These are phyloP conservation scores for Paraconiothyrium sp. DNA, from an alignment of 2,329 filamentous ascomycete species.

Conservation along the genomic window DNA sequence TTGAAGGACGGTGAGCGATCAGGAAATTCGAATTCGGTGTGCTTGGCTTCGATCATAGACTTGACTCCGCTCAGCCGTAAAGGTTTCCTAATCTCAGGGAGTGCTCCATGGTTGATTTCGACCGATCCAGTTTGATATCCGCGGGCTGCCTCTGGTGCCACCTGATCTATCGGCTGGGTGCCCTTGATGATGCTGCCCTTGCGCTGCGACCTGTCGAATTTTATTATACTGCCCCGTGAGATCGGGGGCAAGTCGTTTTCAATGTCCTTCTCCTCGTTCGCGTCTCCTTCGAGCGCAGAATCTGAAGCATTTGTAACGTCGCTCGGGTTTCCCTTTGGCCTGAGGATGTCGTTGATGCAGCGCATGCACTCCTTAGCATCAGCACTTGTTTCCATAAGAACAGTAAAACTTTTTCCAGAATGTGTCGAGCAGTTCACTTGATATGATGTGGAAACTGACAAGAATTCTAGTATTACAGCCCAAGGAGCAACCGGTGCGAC, in stretches of 20 bases:
- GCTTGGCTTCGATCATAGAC: background rate
- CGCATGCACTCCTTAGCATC: slow-evolving; percentile 35
- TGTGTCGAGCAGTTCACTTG: slow-evolving; percentile 31
- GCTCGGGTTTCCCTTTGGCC: background rate
- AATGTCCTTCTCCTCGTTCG: slow-evolving; percentile 10
- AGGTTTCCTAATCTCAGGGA: slow-evolving; percentile 20
- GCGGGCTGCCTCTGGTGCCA: background rate
- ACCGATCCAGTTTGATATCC: background rate
- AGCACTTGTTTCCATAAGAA: slow-evolving; percentile 28
- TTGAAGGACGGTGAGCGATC: slow-evolving; percentile 18
- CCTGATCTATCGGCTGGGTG: background rate
- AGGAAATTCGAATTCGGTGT: slow-evolving; percentile 20
- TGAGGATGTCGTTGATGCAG: slow-evolving; percentile 26
- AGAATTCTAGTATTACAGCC: slow-evolving; percentile 31
- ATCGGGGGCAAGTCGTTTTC: slow-evolving; percentile 7
- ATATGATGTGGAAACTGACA: slow-evolving; percentile 31
- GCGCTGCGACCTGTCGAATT: slow-evolving; percentile 3
- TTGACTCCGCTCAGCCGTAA: background rate
- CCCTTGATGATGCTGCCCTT: background rate
- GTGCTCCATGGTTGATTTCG: slow-evolving; percentile 9
- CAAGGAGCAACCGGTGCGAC: slow-evolving; percentile 29
- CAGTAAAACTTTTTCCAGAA: slow-evolving; percentile 28
- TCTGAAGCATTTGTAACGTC: background rate
- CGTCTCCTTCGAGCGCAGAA: slow-evolving; percentile 2
- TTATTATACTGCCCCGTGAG: background rate